Evolutionary conservation across 192 early-diverging fungal genomes (phyloP).

Genomic region (Gaertneriomyces sp.): DNA sequence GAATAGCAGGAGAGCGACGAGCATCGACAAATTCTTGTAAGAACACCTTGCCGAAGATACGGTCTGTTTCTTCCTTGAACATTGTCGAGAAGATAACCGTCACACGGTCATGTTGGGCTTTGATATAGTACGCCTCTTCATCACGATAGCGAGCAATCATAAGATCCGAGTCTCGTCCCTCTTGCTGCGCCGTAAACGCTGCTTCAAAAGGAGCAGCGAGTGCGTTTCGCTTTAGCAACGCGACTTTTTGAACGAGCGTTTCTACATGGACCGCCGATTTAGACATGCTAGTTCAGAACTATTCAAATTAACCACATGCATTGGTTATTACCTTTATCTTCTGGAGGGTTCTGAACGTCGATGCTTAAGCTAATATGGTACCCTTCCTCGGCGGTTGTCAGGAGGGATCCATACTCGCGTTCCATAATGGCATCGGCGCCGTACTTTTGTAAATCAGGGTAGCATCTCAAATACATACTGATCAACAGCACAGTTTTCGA

Average conservation of each 20-base stretch:
- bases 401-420: constrained; percentile 74
- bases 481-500: constrained; percentile 51
- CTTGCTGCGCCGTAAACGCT: constrained; percentile 78
- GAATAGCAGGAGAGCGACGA: constrained; percentile 79
- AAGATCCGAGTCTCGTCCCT: constrained; percentile 70
- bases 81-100: constrained; percentile 95
- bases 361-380: constrained; percentile 80
- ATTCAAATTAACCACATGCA: constrained; percentile 7
- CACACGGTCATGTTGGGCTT: constrained; percentile 86
- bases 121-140: constrained; percentile 89
- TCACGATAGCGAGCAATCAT: constrained; percentile 95
- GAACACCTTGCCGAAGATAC: constrained; percentile 93
- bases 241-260: constrained; percentile 64
- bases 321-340: constrained; percentile 60
- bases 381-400: constrained; percentile 49
- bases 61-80: constrained; percentile 97
- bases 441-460: constrained; percentile 68
- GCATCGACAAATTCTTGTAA: constrained; percentile 98
- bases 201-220: constrained; percentile 89
- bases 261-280: constrained; percentile 3
- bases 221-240: constrained; percentile 90
- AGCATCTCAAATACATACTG: constrained; percentile 85
- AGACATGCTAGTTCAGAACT: not conserved
- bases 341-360: constrained; percentile 73
- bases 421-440: constrained; percentile 81